A percentile compares a stretch with the other conserved stretches of the same genome.
Conservation (phyloP, 805 yeast species). For the Ogataea angusta region DNA sequence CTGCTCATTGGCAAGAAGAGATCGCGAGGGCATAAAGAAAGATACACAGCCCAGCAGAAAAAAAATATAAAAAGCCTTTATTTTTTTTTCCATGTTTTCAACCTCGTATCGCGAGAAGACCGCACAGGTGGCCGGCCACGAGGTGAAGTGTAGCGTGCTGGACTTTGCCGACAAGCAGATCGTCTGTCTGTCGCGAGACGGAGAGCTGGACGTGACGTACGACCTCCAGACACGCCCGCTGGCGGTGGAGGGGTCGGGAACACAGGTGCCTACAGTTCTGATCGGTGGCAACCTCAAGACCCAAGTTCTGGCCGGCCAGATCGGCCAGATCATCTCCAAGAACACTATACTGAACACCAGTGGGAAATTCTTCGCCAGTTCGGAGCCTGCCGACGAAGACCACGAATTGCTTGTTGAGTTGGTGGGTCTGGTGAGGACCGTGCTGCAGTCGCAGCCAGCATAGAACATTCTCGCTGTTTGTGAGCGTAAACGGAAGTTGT, state of each 20-base stretch:
- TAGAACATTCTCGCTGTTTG: neutral
- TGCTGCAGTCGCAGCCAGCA: neutral
- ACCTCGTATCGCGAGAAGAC: constrained; percentile 10
- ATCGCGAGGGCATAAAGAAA: constrained; percentile 5
- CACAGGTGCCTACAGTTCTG: constrained; percentile 30
- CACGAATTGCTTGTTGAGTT: constrained; percentile 40
- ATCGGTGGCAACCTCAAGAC: constrained; percentile 47
- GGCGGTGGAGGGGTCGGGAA: neutral
- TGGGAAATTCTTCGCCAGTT: constrained; percentile 40
- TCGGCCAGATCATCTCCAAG: constrained; percentile 40
- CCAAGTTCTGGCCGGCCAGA: constrained; percentile 45
- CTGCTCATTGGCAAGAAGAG: constrained; percentile 10
- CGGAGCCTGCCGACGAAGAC: constrained; percentile 37
- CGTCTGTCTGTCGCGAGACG: constrained; percentile 40
- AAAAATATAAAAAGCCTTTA: neutral
- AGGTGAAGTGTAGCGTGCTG: constrained; percentile 24
- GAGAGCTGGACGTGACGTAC: constrained; percentile 47
- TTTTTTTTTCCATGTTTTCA: neutral
- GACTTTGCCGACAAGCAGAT: constrained; percentile 40
- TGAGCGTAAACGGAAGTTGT: neutral
- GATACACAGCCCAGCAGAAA: constrained; percentile 1
- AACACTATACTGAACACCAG: constrained; percentile 44
- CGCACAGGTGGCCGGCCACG: constrained; percentile 5
- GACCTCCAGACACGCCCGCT: constrained; percentile 36
- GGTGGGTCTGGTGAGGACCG: constrained; percentile 28